Base-by-base conservation (phyloP, 305 asterid species). In the Fraxinus angustifolia region DNA sequence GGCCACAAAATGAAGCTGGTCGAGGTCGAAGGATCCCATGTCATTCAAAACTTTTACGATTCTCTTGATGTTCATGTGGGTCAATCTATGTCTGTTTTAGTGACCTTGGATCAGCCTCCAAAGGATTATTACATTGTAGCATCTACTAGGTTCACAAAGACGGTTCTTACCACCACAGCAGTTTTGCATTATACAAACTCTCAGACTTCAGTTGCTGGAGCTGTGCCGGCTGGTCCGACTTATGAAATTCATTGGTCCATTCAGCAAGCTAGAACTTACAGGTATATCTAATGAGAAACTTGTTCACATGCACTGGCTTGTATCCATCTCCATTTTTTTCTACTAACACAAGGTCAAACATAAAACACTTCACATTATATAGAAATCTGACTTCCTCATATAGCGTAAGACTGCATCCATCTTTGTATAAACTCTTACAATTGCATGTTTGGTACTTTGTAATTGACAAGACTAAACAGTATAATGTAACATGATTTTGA, bases 1-100 rank as follows among this genome's bases (percentile, higher is more conserved):
- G 97, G 94, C 62, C 99, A 95, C 78, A 89, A 84, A 79, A 2
- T 95, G 96, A 92, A 88, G 88, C 87, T 92, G 12, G 98, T 95
- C 4, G 99, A 95, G 90, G 91, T 91, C 30, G 99, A 95, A 83
- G 99, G 99, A 68, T 93, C 99, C 8, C 92, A 95, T 53, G 97
- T 92, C 71, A 84, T 93, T 81, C 99, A 95, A 84, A 91, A 91
- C 72, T 1, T 79, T 17, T 95, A 95, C 23, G 90, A 87, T 80
- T 91, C 93, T 82, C 88, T 95, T 34, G 99, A 95, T 38, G 84
- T 93, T 50, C 99, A 95, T 42, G 92, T 89, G 3, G 98, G 99
- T 45, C 99, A 93, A 84, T 91, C 99, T 2, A 84, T 89, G 53
- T 84, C 98, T 0, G 68, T 93, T 75, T 93, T 95, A 0, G 94